Conservation (phyloP, 371 early-diverging fungal genomes). For the Mortierella sp. region DNA sequence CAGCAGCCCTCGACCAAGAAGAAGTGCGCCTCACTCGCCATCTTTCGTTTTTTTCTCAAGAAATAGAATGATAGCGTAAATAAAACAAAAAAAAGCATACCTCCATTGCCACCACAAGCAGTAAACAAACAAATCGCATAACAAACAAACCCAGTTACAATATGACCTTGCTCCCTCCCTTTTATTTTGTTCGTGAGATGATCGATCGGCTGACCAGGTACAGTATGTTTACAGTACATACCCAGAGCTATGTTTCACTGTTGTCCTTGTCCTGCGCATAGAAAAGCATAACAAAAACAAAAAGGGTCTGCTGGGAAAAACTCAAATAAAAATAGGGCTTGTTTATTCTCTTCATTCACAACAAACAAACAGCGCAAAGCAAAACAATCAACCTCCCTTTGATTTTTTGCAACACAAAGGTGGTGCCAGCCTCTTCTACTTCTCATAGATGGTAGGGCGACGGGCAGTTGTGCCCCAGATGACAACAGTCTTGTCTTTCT, state of each 20-base stretch:
- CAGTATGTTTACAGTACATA: background rate
- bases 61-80: background rate
- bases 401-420: background rate
- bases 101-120: background rate
- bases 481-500: slow-evolving; percentile 76
- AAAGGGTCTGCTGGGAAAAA: background rate
- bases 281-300: background rate
- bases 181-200: background rate
- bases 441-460: slow-evolving; percentile 49
- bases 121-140: background rate
- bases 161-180: background rate
- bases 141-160: background rate
- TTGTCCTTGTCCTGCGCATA: background rate
- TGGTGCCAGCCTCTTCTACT: slow-evolving; percentile 8
- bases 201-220: background rate
- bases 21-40: background rate
- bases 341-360: background rate
- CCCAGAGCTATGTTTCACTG: background rate
- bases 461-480: slow-evolving; percentile 69
- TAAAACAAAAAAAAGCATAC: background rate
- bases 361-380: background rate
- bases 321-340: background rate
- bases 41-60: slow-evolving; percentile 17
- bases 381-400: background rate
- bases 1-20: background rate